These are phyloP conservation scores for Lanmaoa pseudosensibilis DNA, from an alignment of 768 basidiomycete genomes.

Conservation along the genomic window DNA sequence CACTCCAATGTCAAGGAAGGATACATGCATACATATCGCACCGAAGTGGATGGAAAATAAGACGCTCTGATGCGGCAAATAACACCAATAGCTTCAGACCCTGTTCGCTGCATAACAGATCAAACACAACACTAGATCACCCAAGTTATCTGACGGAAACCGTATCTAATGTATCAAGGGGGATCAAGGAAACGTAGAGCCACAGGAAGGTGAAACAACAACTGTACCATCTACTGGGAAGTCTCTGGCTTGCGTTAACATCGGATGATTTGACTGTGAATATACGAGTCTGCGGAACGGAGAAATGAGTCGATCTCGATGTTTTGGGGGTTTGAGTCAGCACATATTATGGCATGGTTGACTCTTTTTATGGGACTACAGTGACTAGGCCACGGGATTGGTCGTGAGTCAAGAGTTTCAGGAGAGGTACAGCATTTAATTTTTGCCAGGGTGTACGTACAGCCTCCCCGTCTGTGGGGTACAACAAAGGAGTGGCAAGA, in stretches of 20 bases:
- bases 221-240: background rate
- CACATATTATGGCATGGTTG: slow-evolving; percentile 5
- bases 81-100: background rate
- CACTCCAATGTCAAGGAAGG: background rate
- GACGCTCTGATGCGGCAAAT: background rate
- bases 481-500: slow-evolving; percentile 15
- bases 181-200: background rate
- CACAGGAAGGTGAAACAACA: background rate
- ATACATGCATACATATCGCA: background rate
- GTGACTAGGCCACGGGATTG: too few species aligned
- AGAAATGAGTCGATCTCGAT: background rate
- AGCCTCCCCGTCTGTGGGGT: background rate
- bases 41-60: background rate
- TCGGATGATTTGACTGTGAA: background rate
- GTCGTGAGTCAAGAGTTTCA: background rate
- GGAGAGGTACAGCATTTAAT: background rate
- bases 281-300: background rate
- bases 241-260: background rate
- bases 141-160: background rate
- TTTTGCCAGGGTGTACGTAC: slow-evolving; percentile 12
- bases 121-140: background rate
- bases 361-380: background rate
- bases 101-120: background rate
- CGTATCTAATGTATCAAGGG: background rate
- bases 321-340: background rate